Evolutionary conservation across 163 green algal genomes (phyloP), one percentile per base, ranked within the genome.

Genomic region (Prototheca wickerhamii): DNA sequence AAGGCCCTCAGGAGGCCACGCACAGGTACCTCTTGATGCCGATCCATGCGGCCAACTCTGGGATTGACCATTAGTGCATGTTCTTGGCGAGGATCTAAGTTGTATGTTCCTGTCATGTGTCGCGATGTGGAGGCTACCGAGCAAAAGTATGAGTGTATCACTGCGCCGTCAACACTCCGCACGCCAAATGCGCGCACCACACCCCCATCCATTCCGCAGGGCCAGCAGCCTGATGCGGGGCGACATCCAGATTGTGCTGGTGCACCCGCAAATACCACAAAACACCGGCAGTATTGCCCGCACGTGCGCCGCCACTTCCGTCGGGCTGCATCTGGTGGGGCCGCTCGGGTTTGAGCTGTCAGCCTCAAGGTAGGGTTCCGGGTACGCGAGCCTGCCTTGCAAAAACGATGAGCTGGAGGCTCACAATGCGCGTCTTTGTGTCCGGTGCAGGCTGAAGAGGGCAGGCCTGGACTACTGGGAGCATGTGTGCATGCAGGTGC

Each of bases 391-490:
- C 37, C 15, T 10, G 37, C 15, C 10, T 10, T 44, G 37, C 37
- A 21, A 44, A 15, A 44, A 44, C 10, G 10, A 10, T 10, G 37
- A 15, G 15, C 10, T 10, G 10, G 37, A 44, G 10, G 37, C 37
- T 10, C 37, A 44, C 15, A 15, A 15, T 15, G 37, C 37, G 15
- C 15, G 37, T 44, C 37, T 44, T 44, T 44, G 10, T 44, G 12
- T 28, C 49, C n/a, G 12, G 15, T 10, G 12, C 54, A 84, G 74
- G 67, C 53, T 94, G 58, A 94, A 92, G 71, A 73, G 87, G 1
- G 87, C 86, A 10, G 88, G 89, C 0, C 76, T 98, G n/a, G 92
- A 98, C 68, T 98, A 97, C 71, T 97, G 91, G 90, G 64, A 78
- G 15, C 82, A 75, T 29, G 88, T 98, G 2, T 79, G 74, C 3